Percentiles rank a stretch among this genome's conserved stretches.
These are phyloP conservation scores for Sporothrix curviconia DNA, from an alignment of 2,329 filamentous ascomycete species.

Conservation along the genomic window DNA sequence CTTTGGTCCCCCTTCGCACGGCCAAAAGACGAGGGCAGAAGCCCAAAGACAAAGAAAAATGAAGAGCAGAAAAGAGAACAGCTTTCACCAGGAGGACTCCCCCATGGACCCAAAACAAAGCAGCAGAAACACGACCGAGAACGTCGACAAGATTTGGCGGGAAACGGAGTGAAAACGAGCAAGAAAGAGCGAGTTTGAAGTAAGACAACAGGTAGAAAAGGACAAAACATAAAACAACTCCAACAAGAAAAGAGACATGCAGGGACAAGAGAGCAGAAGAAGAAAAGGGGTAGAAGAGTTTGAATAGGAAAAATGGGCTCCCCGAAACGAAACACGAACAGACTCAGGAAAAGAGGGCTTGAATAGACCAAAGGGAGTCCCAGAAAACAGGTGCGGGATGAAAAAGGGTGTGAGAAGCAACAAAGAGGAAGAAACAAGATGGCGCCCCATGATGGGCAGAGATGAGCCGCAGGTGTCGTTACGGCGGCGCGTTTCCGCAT, in stretches of 20 bases:
- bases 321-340: conserved; percentile 3
- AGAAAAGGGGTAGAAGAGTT: conserved; percentile 4
- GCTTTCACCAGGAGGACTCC: conserved; percentile 14
- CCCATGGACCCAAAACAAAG: conserved; percentile 6
- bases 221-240: background rate
- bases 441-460: conserved; percentile 39
- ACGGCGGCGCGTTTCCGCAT: conserved; percentile 99
- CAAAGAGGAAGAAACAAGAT: background rate
- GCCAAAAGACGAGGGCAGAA: background rate
- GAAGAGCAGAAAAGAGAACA: background rate
- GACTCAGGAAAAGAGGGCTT: conserved; percentile 13
- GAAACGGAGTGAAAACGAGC: background rate
- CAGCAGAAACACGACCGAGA: background rate
- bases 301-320: conserved; percentile 6
- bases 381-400: conserved; percentile 31
- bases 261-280: background rate
- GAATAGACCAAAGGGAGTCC: background rate
- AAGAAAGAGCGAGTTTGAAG: conserved; percentile 3
- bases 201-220: background rate
- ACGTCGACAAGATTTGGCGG: conserved; percentile 2
- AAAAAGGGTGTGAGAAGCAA: background rate
- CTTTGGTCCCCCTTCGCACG: conserved; percentile 1
- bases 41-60: background rate
- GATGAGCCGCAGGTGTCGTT: conserved; percentile 93
- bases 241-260: background rate